Evolutionary conservation across 331 rosid genomes (phyloP), one percentile per base, ranked within the genome.

Genomic region (Pyracantha coccinea): DNA sequence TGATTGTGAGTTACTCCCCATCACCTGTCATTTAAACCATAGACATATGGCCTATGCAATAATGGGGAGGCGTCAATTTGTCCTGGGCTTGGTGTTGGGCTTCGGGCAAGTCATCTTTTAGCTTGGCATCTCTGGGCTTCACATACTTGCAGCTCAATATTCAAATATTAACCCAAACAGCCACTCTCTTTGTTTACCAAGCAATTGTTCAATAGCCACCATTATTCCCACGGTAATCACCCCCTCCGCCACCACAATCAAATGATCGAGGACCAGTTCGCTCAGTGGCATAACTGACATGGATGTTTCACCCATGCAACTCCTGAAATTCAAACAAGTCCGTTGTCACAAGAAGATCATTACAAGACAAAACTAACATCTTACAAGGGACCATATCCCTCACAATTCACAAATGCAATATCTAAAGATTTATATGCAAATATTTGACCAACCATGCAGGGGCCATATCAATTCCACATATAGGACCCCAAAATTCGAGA

Each of bases 271-370:
- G 68, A 25, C 61, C 6, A 2, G 92, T 78, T 69, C 85, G 80
- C 17, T 89, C 92, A 55, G 66, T 89, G 17, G 97, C 97, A 69
- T 44, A 88, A 50, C 86, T 83, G 58, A 91, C 97, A 4, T 93
- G 86, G 20, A 91, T 85, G 76, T 25, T 82, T 32, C 95, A 71
- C 28, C 97, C 97, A 57, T 80, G 72, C 1, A 91, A 74, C 45
- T 88, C 95, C 97, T 91, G 69, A 59, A 50, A 7, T 28, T 61
- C 41, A 73, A 44, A 17, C 59, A 75, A 6, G 78, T 77, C 29
- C 24, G 27, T 16, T 20, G 13, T 53, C 23, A 32, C 29, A 10
- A 4, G 50, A 44, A 21, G 53, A 45, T 71, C 7, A 62, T 27
- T 44, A 58, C 44, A n/a, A 24, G 50, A 61, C 61, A 32, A 78